Evolutionary conservation across 2,329 filamentous ascomycete species (phyloP).

Genomic region (Microdochium trichocladiopsis): DNA sequence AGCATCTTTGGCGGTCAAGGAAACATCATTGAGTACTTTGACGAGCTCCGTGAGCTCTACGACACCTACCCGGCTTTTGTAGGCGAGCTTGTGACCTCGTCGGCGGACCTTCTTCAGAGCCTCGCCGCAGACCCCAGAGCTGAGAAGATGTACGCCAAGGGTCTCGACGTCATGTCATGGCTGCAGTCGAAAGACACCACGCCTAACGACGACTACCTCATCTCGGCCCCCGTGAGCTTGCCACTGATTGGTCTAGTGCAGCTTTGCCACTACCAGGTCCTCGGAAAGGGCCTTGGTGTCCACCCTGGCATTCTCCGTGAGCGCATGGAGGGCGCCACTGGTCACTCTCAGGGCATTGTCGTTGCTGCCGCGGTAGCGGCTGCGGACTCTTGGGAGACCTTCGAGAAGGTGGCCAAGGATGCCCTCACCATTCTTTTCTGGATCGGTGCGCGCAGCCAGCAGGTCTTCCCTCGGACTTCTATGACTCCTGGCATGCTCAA

Average conservation of each 20-base stretch:
- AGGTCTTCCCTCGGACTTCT: slow-evolving; percentile 92
- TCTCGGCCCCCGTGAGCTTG: slow-evolving; percentile 91
- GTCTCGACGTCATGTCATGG: slow-evolving; percentile 93
- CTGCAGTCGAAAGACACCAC: slow-evolving; percentile 82
- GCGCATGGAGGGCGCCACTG: slow-evolving; percentile 79
- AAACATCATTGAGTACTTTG: slow-evolving; percentile 99
- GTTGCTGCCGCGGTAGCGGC: slow-evolving; percentile 88
- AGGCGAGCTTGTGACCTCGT: slow-evolving; percentile 71
- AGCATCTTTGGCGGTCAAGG: slow-evolving; percentile 95
- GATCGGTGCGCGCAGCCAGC: slow-evolving; percentile 95
- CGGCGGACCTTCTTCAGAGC: slow-evolving; percentile 80
- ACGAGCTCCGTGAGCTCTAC: slow-evolving; percentile 89
- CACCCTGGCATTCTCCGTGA: slow-evolving; percentile 85
- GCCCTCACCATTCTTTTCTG: slow-evolving; percentile 94
- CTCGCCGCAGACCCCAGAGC: slow-evolving; percentile 78
- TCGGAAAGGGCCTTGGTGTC: slow-evolving; percentile 83
- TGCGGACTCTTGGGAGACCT: slow-evolving; percentile 88
- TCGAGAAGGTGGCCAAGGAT: slow-evolving; percentile 69
- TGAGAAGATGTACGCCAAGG: slow-evolving; percentile 94
- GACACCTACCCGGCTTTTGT: slow-evolving; percentile 87
- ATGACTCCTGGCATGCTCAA: slow-evolving; percentile 84
- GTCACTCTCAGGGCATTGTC: slow-evolving; percentile 94
- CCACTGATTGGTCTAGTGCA: slow-evolving; percentile 95
- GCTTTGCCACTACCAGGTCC: slow-evolving; percentile 90
- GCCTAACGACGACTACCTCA: slow-evolving; percentile 88